Evolutionary conservation across 73 alveolate species (phyloP).

Genomic region (Paramecium pentaurelia): DNA sequence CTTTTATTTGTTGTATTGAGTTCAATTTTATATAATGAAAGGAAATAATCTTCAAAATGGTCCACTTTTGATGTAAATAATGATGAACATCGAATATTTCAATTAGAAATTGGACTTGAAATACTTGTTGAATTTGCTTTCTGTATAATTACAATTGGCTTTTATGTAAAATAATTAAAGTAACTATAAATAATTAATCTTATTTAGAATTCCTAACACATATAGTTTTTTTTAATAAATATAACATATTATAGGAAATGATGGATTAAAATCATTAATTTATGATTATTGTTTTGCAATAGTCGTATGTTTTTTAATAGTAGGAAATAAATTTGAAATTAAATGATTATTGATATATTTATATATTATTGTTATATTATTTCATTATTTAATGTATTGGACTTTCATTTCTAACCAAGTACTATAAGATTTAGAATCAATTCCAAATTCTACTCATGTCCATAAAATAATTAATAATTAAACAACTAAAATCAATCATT

Average conservation of each 20-base stretch:
- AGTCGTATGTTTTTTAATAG: background rate
- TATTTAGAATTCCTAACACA: background rate
- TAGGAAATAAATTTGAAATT: background rate
- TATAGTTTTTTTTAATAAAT: background rate
- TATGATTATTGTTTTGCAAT: constrained; percentile 23
- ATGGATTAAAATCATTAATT: background rate
- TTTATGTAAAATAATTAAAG: background rate
- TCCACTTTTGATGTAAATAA: background rate
- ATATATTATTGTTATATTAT: background rate
- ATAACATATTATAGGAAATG: background rate
- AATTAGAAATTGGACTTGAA: background rate
- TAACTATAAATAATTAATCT: background rate
- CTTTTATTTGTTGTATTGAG: background rate
- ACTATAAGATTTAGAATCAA: background rate
- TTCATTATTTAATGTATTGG: background rate
- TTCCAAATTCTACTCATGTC: background rate
- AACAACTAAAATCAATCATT: background rate
- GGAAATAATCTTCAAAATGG: background rate
- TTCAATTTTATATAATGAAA: background rate
- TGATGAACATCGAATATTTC: background rate
- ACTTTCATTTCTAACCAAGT: background rate
- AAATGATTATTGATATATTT: background rate
- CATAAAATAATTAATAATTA: background rate
- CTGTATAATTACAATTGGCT: background rate
- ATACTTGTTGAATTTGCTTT: background rate